phyloP scores from a whole-genome alignment of 495 filamentous ascomycete genomes.

The Bathelium albidoporum region DNA sequence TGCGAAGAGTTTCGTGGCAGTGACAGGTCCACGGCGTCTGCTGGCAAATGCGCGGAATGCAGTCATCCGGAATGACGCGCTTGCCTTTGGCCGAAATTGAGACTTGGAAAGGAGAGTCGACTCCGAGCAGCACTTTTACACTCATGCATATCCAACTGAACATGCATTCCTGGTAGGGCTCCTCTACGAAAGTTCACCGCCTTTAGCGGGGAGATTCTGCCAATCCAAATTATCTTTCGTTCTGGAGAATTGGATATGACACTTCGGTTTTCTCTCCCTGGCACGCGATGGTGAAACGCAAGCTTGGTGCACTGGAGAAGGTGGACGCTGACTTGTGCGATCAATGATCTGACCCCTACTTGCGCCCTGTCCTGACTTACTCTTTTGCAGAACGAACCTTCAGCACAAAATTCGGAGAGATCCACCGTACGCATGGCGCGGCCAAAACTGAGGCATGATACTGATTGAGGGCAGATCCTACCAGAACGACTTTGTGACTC shows the following conservation, averaged over 20 bases:
- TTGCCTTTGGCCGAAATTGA: too few relatives aligned
- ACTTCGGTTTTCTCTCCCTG: neutral
- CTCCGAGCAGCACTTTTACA: too few relatives aligned
- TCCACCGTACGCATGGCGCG: conserved; percentile 42
- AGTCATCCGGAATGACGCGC: too few relatives aligned
- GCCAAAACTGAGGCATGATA: conserved; percentile 21
- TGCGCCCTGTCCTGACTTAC: neutral
- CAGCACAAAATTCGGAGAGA: conserved; percentile 85
- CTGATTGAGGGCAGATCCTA: conserved; percentile 47
- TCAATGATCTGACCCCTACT: conserved; percentile 18
- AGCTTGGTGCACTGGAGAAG: conserved; percentile 85
- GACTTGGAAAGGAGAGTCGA: too few relatives aligned
- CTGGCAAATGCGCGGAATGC: too few relatives aligned
- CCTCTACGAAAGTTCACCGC: neutral
- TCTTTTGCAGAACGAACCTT: conserved; percentile 53
- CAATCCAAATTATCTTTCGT: neutral
- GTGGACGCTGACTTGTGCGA: conserved; percentile 72
- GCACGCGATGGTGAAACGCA: conserved; percentile 65
- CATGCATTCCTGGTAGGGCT: too few relatives aligned
- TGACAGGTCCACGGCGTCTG: too few relatives aligned
- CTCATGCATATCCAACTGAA: too few relatives aligned
- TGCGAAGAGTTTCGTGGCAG: too few relatives aligned
- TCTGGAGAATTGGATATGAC: neutral
- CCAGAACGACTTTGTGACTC: conserved; percentile 70
- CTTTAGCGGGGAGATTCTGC: neutral